Evolutionary conservation across 208 protist genomes (phyloP).

Genomic region (Endotrypanum monterogeii): DNA sequence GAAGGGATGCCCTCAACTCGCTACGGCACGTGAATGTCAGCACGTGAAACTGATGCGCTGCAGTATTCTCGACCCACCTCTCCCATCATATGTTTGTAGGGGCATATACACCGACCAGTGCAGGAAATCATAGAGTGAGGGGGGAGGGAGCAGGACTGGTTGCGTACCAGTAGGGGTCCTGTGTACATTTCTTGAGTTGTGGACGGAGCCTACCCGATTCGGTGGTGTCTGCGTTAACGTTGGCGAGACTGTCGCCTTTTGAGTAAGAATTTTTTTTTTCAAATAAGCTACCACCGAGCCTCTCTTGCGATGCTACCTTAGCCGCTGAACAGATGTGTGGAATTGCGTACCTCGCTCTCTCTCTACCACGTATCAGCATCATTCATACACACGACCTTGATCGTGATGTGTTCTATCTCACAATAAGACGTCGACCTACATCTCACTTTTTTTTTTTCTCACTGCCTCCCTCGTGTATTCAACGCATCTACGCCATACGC

Average conservation of each 20-base stretch:
- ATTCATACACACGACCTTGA: no score
- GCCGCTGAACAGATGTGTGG: background rate
- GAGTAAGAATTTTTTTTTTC: background rate
- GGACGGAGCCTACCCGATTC: no score
- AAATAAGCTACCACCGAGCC: background rate
- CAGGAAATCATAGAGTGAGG: no score
- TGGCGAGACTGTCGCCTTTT: no score
- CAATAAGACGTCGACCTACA: no score
- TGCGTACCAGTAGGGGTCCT: background rate
- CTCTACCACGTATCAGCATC: no score
- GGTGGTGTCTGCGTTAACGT: no score
- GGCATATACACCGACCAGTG: no score
- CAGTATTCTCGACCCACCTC: no score
- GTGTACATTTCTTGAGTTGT: no score
- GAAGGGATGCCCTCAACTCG: slow-evolving; percentile 63
- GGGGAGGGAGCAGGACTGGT: background rate
- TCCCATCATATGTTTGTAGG: background rate
- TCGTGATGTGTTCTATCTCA: no score
- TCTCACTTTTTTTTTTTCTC: background rate
- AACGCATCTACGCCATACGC: background rate
- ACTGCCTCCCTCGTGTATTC: background rate
- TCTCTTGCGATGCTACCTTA: background rate
- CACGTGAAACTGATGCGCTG: background rate
- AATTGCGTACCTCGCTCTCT: background rate
- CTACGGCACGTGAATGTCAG: slow-evolving; percentile 30